phyloP scores from a whole-genome alignment of 1,284 basidiomycete species.

The Sanghuangporus baumii region DNA sequence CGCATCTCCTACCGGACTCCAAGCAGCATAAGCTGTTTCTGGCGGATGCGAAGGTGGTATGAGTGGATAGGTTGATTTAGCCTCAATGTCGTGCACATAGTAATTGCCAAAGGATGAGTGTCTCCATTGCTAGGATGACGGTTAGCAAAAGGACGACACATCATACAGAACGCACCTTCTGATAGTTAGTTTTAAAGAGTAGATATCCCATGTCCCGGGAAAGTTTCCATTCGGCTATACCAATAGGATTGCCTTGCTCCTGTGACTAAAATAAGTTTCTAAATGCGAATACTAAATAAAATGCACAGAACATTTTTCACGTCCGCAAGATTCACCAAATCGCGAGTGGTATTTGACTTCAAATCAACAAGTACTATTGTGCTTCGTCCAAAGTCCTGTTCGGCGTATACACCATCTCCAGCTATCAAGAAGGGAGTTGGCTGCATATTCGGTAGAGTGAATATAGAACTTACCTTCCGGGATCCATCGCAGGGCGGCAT shows the following conservation, averaged over 20 bases:
- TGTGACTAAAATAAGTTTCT: constrained; percentile 26
- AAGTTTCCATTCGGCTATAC: constrained; percentile 65
- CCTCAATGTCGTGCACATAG: constrained; percentile 69
- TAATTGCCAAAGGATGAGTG: constrained; percentile 86
- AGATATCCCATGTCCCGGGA: constrained; percentile 87
- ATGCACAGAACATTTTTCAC: constrained; percentile 52
- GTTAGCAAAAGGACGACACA: neutral
- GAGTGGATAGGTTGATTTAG: constrained; percentile 62
- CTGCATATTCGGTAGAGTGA: neutral
- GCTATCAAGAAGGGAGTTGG: constrained; percentile 38
- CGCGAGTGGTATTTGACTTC: constrained; percentile 63
- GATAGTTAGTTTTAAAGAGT: constrained; percentile 67
- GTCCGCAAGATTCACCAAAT: constrained; percentile 52
- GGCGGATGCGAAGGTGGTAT: constrained; percentile 62
- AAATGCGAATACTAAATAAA: neutral
- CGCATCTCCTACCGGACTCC: constrained; percentile 78
- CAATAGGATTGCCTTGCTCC: constrained; percentile 51
- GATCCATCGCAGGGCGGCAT: constrained; percentile 68
- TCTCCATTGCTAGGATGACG: constrained; percentile 74
- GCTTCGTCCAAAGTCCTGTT: constrained; percentile 39
- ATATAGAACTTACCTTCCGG: constrained; percentile 64
- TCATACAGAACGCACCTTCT: constrained; percentile 46
- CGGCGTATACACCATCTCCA: constrained; percentile 86
- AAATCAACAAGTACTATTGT: constrained; percentile 76
- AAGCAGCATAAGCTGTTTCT: constrained; percentile 70